Evolutionary conservation across 306 rosid genomes (phyloP).

Genomic region (Vicia villosa): DNA sequence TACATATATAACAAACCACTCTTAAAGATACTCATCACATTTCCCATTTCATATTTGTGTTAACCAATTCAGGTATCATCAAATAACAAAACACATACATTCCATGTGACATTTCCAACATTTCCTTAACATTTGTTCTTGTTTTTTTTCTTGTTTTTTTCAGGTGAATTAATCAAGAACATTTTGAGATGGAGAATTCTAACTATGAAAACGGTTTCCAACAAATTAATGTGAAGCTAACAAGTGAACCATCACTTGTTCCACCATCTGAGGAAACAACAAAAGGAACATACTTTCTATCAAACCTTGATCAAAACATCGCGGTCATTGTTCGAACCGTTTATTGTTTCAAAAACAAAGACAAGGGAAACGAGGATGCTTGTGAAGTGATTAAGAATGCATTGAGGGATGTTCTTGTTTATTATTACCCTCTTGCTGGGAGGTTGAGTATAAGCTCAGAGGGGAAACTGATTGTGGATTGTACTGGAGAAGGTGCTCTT

Average conservation of each 20-base stretch:
- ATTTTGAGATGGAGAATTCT: conserved; percentile 48
- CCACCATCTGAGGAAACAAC: conserved; percentile 68
- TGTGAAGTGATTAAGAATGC: conserved; percentile 65
- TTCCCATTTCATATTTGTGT: conserved; percentile 27
- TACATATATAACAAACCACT: conserved; percentile 39
- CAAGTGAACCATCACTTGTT: conserved; percentile 57
- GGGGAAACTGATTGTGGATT: conserved; percentile 78
- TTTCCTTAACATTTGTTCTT: no score
- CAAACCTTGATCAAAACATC: conserved; percentile 93
- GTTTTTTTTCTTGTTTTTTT: neutral
- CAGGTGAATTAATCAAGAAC: conserved; percentile 20
- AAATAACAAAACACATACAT: conserved; percentile 32
- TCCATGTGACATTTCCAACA: conserved; percentile 30
- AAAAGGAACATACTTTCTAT: conserved; percentile 72
- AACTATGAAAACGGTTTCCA: conserved; percentile 34
- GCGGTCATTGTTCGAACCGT: conserved; percentile 74
- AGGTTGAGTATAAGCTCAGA: conserved; percentile 69
- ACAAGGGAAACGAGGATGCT: conserved; percentile 66
- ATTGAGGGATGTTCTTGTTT: conserved; percentile 66
- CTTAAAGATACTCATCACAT: conserved; percentile 17
- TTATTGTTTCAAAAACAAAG: conserved; percentile 60
- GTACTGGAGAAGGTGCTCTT: conserved; percentile 89
- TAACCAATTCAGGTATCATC: conserved; percentile 38
- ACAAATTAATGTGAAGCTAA: conserved; percentile 49
- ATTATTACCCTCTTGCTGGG: conserved; percentile 87